Evolutionary conservation across 2,329 filamentous ascomycete species (phyloP).

Genomic region (Zymoseptoria brevis): DNA sequence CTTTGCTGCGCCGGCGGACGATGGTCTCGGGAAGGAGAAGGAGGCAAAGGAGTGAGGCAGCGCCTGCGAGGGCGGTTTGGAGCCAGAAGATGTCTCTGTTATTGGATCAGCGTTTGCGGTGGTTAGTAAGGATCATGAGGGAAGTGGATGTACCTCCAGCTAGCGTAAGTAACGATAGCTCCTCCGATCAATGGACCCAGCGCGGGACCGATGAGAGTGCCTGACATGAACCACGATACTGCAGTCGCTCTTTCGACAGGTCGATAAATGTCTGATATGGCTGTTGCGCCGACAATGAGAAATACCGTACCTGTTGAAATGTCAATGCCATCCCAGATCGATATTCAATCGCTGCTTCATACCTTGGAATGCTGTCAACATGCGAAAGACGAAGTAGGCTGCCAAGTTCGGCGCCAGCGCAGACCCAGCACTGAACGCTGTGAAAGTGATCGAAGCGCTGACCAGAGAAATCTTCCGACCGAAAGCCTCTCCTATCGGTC

Average conservation of each 20-base stretch:
- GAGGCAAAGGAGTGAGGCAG: constrained; percentile 51
- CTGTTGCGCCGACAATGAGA: constrained; percentile 61
- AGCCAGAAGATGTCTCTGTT: constrained; percentile 66
- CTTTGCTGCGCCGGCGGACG: constrained; percentile 53
- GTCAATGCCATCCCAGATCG: neutral
- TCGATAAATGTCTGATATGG: constrained; percentile 52
- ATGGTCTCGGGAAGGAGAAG: constrained; percentile 68
- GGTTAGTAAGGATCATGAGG: too few relatives aligned
- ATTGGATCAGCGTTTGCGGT: neutral
- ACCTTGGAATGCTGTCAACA: constrained; percentile 66
- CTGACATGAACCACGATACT: constrained; percentile 55
- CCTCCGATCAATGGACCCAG: constrained; percentile 63
- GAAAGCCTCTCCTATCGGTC: constrained; percentile 52
- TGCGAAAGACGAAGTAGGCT: constrained; percentile 65
- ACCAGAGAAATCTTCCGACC: constrained; percentile 46
- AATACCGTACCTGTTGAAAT: constrained; percentile 43
- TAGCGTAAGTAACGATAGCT: constrained; percentile 65
- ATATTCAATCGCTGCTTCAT: neutral
- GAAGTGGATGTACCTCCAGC: constrained; percentile 44
- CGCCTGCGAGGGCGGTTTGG: constrained; percentile 59
- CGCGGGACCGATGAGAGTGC: constrained; percentile 61
- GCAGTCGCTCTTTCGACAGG: constrained; percentile 62
- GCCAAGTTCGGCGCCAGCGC: constrained; percentile 63
- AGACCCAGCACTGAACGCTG: constrained; percentile 62
- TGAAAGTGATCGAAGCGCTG: constrained; percentile 55